These are phyloP conservation scores for Solanum dulcamara DNA, from an alignment of 257 asterid species.

Conservation along the genomic window DNA sequence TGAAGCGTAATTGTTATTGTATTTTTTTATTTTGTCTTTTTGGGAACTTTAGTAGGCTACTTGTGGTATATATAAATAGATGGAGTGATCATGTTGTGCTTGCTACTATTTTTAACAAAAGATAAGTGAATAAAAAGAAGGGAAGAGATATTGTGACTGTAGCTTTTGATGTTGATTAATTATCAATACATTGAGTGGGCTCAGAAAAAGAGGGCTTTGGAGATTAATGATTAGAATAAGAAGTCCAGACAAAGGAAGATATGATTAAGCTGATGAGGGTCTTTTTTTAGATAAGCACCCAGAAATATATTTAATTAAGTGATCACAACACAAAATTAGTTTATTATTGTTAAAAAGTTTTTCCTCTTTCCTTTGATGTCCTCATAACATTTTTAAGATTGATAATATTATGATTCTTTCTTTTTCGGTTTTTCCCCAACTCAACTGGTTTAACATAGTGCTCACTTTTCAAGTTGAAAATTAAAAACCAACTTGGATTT, in stretches of 20 bases:
- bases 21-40: background rate
- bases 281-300: conserved; percentile 22
- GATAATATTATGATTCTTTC: conserved; percentile 11
- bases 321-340: conserved; percentile 11
- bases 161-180: background rate
- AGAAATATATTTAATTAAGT: conserved; percentile 8
- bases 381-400: conserved; percentile 4
- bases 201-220: background rate
- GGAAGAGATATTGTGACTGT: background rate
- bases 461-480: conserved; percentile 24
- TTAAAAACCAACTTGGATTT: conserved; percentile 12
- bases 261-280: conserved; percentile 13
- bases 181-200: background rate
- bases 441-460: conserved; percentile 18
- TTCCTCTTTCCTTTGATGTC: conserved; percentile 26
- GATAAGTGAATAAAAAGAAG: background rate
- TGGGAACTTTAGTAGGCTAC: background rate
- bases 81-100: background rate
- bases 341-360: conserved; percentile 26
- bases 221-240: background rate
- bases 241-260: background rate
- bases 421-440: conserved; percentile 20
- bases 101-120: background rate
- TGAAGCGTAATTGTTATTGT: background rate
- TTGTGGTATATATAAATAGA: background rate